Base-by-base conservation (phyloP, 495 filamentous ascomycete genomes). In the Penicillium cataractarum region DNA sequence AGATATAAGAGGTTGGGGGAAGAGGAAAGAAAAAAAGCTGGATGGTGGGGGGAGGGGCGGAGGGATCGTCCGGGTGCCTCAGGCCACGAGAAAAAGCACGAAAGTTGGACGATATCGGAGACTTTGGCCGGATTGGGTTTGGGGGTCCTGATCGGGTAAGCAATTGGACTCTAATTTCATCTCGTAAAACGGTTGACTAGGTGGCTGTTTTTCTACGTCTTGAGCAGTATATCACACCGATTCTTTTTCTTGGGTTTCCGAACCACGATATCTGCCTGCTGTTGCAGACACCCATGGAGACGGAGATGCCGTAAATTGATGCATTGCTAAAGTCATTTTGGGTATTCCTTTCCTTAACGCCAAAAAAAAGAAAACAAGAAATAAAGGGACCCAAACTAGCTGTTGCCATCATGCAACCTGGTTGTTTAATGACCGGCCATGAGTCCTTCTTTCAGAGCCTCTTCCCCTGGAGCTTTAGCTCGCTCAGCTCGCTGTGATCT, bases 101-200 rank as follows among this genome's bases (percentile, higher is more conserved):
- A 46, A 46, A 9, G 15, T 19, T 55, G 24, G 55, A 66, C 69
- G 68, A 73, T 65, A 71, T 71, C 69, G 71, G 71, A 73, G 63
- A 66, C 42, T 55, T 63, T 70, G 40, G 51, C 68, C 68, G 63
- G 42, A 71, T 63, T 54, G 57, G 53, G 58, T 58, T 60, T 26
- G 65, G 60, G 44, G 40, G 56, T 63, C 39, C 57, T 68, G 26
- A 26, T 15, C 8, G 19, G 29, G 24, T 6, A 39, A 56, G 24
- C 37, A 27, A 42, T 42, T 24, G 9, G 42, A 35, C 46, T 42
- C 17, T 40, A 32, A 37, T 54, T 54, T 44, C 32, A 54, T 22
- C 29, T 21, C 51, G 51, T 54, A 37, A n/a, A n/a, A 50, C 26
- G 24, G 46, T 50, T 50, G 46, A n/a, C 46, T 29, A 50, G 46